Evolutionary conservation across 2,329 filamentous ascomycete species (phyloP).

Genomic region (Hymenotorrendiella dingleyae): DNA sequence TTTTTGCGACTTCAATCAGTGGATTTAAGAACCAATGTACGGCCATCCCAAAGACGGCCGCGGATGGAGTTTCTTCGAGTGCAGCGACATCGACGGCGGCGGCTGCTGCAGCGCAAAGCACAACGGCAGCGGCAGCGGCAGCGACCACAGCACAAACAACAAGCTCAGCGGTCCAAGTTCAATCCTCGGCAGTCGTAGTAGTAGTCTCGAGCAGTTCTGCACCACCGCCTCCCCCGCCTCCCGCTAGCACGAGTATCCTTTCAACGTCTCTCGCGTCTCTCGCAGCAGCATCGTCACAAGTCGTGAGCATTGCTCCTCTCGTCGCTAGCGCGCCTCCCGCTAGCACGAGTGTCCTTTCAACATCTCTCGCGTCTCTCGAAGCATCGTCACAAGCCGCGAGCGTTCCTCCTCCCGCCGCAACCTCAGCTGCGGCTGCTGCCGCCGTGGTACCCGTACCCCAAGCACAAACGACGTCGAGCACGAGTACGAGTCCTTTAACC

Average conservation of each 20-base stretch:
- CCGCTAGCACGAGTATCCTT: neutral
- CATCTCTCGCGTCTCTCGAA: neutral
- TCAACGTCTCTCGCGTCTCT: neutral
- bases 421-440: slow-evolving; percentile 2
- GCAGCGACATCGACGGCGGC: slow-evolving; percentile 9
- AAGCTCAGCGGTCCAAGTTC: neutral
- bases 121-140: neutral
- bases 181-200: too few species aligned
- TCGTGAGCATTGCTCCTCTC: slow-evolving; percentile 2
- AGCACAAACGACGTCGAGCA: slow-evolving; percentile 1
- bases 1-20: slow-evolving; percentile 44
- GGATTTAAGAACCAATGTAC: slow-evolving; percentile 48
- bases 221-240: neutral
- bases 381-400: neutral
- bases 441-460: slow-evolving; percentile 1
- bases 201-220: neutral
- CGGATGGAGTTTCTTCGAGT: slow-evolving; percentile 10
- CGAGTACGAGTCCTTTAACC: neutral
- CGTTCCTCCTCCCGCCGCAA: slow-evolving; percentile 7
- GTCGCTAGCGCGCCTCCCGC: neutral
- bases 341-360: neutral
- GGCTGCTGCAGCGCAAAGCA: slow-evolving; percentile 1
- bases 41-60: slow-evolving; percentile 39
- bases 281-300: neutral
- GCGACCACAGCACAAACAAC: slow-evolving; percentile 1